Conservation (phyloP, 257 asterid genomes). For the Handroanthus guayacan region DNA sequence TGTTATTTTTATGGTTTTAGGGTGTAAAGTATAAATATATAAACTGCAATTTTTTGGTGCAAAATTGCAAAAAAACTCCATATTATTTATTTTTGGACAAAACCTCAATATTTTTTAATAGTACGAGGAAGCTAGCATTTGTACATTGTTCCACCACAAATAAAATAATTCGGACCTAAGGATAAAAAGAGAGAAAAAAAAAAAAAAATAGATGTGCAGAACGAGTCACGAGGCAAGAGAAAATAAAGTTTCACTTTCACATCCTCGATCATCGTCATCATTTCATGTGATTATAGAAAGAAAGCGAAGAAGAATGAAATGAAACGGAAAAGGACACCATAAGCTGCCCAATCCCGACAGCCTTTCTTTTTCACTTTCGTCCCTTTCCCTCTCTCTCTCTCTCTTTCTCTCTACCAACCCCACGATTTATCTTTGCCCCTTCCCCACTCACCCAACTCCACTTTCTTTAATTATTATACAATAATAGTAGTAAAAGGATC, state of each 20-base stretch:
- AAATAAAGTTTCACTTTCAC: slow-evolving; percentile 16
- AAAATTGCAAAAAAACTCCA: too few relatives aligned
- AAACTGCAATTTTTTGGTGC: too few relatives aligned
- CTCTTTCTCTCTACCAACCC: slow-evolving; percentile 5
- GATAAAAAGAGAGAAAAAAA: background rate
- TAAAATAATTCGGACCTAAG: background rate
- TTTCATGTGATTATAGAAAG: slow-evolving; percentile 26
- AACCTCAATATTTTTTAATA: too few relatives aligned
- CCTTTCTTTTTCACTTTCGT: slow-evolving; percentile 32
- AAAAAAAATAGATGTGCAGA: background rate
- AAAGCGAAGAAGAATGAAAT: slow-evolving; percentile 31
- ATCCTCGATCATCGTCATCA: background rate
- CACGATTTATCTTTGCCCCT: too few relatives aligned
- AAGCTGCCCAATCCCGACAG: slow-evolving; percentile 49
- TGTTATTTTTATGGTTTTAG: too few relatives aligned
- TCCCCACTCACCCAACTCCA: slow-evolving; percentile 4
- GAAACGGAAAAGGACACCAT: slow-evolving; percentile 43
- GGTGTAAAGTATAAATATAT: too few relatives aligned
- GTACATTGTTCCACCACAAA: too few relatives aligned
- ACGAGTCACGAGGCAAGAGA: slow-evolving; percentile 29
- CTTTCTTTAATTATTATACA: slow-evolving; percentile 29
- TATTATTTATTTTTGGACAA: too few relatives aligned
- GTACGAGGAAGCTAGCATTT: too few relatives aligned
- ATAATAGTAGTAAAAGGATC: background rate
- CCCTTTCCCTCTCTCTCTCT: slow-evolving; percentile 6